Base-by-base conservation (phyloP, 225 moss, liverwort and hornwort genomes). In the Rhytidiadelphus loreus region DNA sequence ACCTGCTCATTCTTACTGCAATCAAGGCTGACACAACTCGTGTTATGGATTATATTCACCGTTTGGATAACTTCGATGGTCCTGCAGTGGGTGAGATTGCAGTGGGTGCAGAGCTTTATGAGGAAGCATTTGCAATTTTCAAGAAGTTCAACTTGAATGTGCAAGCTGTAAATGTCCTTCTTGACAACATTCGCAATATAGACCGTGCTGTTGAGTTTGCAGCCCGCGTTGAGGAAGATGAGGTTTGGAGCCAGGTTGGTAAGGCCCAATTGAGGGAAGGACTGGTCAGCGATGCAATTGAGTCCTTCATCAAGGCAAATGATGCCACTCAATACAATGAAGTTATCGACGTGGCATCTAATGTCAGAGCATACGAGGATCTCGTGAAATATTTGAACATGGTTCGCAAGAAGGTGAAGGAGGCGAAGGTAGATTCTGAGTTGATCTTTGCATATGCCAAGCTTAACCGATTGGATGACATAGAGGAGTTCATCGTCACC, bases 81-180 rank as follows among this genome's bases (percentile, higher is more conserved):
- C 99, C 99, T 81, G 99, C 99, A 43, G 96, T 99, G 58, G 99
- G 99, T 83, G 97, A 95, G 88, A 99, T 99, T 89, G 99, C 99
- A 77, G 96, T 99, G 22, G 97, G 95, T 83, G 94, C 99, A 32
- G 96, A 97, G 88, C 94, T 99, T 55, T 99, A 93, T 57, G 99
- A 99, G 90, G 99, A 99, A 85, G 99, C 99, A 62, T 99, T 99
- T 88, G 97, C 95, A 29, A 99, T 99, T 86, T 99, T 97, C 91
- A 99, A 99, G 94, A 99, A 99, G 93, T 99, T 99, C 66, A 91
- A 96, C 87, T 93, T 99, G 5, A 99, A 99, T 90, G 99, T 97
- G 71, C 99, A 97, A 91, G 99, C 99, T 43, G 97, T 99, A 16
- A 97, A 96, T 92, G 99, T 99, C 44, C 96, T 99, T 52, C 87